A percentile compares a stretch with the other conserved stretches of the same genome.
These are phyloP conservation scores for Epichloe brachyelytri DNA, from an alignment of 2,329 filamentous ascomycete species.

Conservation along the genomic window DNA sequence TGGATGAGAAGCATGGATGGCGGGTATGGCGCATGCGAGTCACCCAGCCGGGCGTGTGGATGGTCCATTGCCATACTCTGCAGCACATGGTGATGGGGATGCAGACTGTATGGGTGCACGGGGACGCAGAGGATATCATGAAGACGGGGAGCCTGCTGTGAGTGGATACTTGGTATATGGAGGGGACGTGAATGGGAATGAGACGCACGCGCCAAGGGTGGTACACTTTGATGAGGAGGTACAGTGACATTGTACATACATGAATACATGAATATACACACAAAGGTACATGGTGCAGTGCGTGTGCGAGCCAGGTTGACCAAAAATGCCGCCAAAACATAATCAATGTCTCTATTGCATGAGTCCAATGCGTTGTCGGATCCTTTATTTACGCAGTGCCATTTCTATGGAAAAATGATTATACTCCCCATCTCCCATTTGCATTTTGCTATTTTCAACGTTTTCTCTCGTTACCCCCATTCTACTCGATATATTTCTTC, in stretches of 20 bases:
- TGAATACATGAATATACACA: not conserved
- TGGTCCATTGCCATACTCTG: conserved; percentile 48
- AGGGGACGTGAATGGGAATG: conserved; percentile 32
- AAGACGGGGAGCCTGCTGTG: conserved; percentile 18
- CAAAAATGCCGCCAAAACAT: too few relatives aligned
- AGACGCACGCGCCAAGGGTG: conserved; percentile 5
- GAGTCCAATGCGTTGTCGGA: too few relatives aligned
- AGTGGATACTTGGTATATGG: conserved; percentile 30
- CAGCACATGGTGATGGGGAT: conserved; percentile 43
- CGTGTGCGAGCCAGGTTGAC: too few relatives aligned
- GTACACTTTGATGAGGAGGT: conserved; percentile 5
- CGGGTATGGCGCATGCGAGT: conserved; percentile 43
- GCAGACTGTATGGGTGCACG: conserved; percentile 17
- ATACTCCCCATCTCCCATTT: too few relatives aligned
- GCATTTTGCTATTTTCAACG: too few relatives aligned
- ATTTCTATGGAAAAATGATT: too few relatives aligned
- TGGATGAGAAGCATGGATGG: conserved; percentile 37
- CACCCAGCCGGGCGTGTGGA: conserved; percentile 37
- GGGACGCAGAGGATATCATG: conserved; percentile 11
- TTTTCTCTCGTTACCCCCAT: not conserved
- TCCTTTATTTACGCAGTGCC: too few relatives aligned
- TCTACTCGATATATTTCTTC: conserved; percentile 50
- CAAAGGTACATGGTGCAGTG: too few relatives aligned
- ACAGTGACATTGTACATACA: too few relatives aligned
- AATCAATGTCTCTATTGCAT: too few relatives aligned